These are phyloP conservation scores for Fremontodendron californicum DNA, from an alignment of 345 rosid genomes.

Conservation along the genomic window DNA sequence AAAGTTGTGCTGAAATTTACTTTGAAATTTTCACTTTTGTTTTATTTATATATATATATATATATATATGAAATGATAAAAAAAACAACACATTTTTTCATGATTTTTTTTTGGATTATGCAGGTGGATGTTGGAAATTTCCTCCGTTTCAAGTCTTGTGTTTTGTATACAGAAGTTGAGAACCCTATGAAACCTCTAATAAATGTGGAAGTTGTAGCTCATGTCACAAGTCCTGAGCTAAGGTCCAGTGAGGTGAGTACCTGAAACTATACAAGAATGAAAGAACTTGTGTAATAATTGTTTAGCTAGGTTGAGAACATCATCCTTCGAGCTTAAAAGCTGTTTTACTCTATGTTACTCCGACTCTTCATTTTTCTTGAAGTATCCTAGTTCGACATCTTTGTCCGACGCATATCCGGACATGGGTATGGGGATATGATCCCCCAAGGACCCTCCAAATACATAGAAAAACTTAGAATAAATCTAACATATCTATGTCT, in stretches of 20 bases:
- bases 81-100: not conserved
- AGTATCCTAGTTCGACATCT: too few relatives aligned
- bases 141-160: conserved; percentile 81
- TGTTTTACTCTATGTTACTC: too few relatives aligned
- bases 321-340: not conserved
- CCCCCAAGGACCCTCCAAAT: too few relatives aligned
- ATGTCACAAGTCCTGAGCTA: conserved; percentile 89
- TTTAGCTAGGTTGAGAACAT: not conserved
- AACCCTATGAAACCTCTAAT: conserved; percentile 64
- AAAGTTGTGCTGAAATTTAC: not conserved
- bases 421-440: too few relatives aligned
- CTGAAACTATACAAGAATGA: not conserved
- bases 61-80: not conserved
- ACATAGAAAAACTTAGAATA: too few relatives aligned
- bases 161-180: conserved; percentile 69
- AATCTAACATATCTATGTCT: too few relatives aligned
- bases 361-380: too few relatives aligned
- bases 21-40: not conserved
- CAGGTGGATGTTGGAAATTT: conserved; percentile 95
- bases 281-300: not conserved
- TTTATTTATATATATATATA: not conserved
- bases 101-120: conserved; percentile 13
- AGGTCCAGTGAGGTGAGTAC: conserved; percentile 75
- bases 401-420: too few relatives aligned
- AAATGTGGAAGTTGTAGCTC: conserved; percentile 86